Percentiles rank a stretch among this genome's conserved stretches.
These are phyloP conservation scores for Malassezia japonica DNA, from an alignment of 1,284 basidiomycete genomes.

Conservation along the genomic window DNA sequence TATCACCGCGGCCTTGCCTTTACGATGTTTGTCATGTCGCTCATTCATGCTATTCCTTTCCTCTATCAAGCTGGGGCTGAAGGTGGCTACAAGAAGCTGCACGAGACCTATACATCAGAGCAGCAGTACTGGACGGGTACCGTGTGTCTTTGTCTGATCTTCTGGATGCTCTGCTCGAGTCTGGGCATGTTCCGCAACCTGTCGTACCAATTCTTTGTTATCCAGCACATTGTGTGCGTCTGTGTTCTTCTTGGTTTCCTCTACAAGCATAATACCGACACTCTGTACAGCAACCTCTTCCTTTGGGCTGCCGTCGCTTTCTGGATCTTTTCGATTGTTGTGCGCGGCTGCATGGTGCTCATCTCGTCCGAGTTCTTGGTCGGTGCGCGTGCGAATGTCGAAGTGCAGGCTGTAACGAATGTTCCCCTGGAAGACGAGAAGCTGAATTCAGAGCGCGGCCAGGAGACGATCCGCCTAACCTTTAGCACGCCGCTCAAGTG, in stretches of 20 bases:
- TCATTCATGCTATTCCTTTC: slow-evolving; percentile 1
- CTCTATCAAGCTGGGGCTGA: background rate
- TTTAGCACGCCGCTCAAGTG: slow-evolving; percentile 11
- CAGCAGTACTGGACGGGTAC: background rate
- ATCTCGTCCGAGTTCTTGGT: slow-evolving; percentile 13
- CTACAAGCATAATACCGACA: slow-evolving; percentile 9
- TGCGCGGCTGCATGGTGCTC: background rate
- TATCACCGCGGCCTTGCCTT: slow-evolving; percentile 38
- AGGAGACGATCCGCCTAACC: background rate
- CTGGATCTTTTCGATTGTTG: slow-evolving; percentile 10
- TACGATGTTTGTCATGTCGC: background rate
- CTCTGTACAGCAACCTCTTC: background rate
- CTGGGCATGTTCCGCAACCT: slow-evolving; percentile 28
- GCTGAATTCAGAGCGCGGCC: background rate
- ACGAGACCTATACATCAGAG: background rate
- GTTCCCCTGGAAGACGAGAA: background rate
- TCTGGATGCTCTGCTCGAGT: slow-evolving; percentile 30
- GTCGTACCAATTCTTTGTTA: slow-evolving; percentile 42
- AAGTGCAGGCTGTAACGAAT: background rate
- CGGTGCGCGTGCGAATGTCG: slow-evolving; percentile 3
- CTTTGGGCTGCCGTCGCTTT: slow-evolving; percentile 12
- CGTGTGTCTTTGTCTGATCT: slow-evolving; percentile 11
- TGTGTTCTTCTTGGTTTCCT: slow-evolving; percentile 29
- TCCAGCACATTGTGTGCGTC: slow-evolving; percentile 32
- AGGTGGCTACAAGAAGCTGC: background rate